Conservation (phyloP, 371 early-diverging fungal species). For the Gilbertella persicaria region DNA sequence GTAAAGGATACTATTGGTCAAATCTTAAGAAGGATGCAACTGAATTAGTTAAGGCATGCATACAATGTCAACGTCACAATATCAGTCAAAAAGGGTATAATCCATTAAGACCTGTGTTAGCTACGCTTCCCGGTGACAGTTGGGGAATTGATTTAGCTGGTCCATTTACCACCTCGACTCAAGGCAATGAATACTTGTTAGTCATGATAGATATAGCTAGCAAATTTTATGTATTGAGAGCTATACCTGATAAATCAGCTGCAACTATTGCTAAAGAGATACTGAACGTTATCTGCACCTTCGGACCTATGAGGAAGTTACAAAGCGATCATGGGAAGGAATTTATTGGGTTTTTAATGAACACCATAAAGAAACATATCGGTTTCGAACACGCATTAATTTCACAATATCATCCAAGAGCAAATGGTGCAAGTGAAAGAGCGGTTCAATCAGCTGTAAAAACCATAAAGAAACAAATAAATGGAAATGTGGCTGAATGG, state of each 20-base stretch:
- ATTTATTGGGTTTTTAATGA: conserved; percentile 16
- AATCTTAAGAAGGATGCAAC: conserved; percentile 18
- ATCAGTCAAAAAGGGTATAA: conserved; percentile 2
- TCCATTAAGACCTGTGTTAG: conserved; percentile 8
- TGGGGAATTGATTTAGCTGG: conserved; percentile 6
- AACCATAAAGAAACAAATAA: conserved; percentile 16
- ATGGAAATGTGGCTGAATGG: conserved; percentile 23
- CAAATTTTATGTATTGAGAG: not conserved
- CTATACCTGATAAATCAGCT: conserved; percentile 2
- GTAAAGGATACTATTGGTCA: conserved; percentile 17
- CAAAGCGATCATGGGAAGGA: conserved; percentile 36
- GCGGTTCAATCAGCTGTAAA: conserved; percentile 18
- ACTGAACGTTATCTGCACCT: not conserved
- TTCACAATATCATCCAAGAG: conserved; percentile 27
- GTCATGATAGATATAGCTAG: not conserved
- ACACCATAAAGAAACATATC: not conserved
- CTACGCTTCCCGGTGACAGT: conserved; percentile 10
- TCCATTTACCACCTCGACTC: not conserved
- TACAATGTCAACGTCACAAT: conserved; percentile 10
- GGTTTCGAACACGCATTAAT: conserved; percentile 23
- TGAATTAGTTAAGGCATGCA: conserved; percentile 13
- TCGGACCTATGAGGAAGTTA: not conserved
- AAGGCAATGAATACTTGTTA: not conserved
- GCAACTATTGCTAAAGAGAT: conserved; percentile 1
- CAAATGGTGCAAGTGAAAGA: conserved; percentile 31